Base-by-base conservation (phyloP, 208 protist genomes). In the Wallacemonas rigidus region DNA sequence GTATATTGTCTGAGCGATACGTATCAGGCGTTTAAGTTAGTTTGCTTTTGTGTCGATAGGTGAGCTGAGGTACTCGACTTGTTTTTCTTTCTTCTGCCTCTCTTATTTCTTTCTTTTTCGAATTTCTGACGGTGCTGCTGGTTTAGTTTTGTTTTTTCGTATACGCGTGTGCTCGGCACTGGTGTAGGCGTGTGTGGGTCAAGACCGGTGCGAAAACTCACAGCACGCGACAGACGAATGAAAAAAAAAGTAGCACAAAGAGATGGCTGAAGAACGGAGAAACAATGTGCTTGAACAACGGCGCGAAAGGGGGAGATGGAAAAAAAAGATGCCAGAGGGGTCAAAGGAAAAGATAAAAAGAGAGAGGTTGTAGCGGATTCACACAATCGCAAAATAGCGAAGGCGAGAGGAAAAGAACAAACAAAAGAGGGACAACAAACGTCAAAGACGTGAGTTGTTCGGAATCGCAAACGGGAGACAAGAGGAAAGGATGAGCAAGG, bases 301-400 rank as follows among this genome's bases (percentile, higher is more conserved):
- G 26, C 26, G 26, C 26, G 26, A 15, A 65, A 50, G 51, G 39
- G 17, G 36, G 48, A 69, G 40, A 56, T 12, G 39, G 12, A 12
- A 64, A 64, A 55, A 56, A 63, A 50, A 64, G 56, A 60, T 62
- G 2, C 50, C 14, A 26, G 51, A 76, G 15, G 8, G 56, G 8
- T 38, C 71, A 68, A 68, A 64, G 67, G 63, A 55, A 44, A 58
- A 67, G 38, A 77, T 65, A 77, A 78, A 69, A 69, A 74, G 40
- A 40, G 45, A 69, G 64, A 67, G 3, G 47, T 38, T 51, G 45
- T 50, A 50, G 45, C 45, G 45, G 45, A 12, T 50, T 50, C 45
- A 50, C 45, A n/a, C 54, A 55, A 53, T 69, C 39, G 36, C 58
- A 57, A 71, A 74, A 68, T 57, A 26, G 26, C 26, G 40, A 38